These are phyloP conservation scores for Gossypium bickii DNA, from an alignment of 345 rosid genomes.

Conservation along the genomic window DNA sequence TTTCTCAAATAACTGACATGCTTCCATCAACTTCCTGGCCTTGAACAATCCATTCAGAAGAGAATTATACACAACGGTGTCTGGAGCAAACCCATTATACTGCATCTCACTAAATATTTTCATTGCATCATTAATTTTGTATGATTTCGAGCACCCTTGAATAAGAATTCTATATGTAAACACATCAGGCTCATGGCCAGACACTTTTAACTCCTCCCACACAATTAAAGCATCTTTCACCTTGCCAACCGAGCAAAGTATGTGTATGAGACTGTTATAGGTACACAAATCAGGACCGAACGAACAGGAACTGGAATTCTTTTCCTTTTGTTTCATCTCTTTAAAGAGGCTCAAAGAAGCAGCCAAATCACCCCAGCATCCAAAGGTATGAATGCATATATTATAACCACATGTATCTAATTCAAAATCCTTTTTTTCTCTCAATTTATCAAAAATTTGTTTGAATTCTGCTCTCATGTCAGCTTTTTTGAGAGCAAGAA, in stretches of 20 bases:
- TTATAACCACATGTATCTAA: constrained; percentile 71
- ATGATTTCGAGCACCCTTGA: constrained; percentile 76
- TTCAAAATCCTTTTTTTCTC: constrained; percentile 38
- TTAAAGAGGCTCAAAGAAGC: constrained; percentile 61
- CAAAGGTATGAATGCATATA: constrained; percentile 80
- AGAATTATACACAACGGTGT: constrained; percentile 60
- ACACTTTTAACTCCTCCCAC: constrained; percentile 70
- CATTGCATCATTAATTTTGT: constrained; percentile 61
- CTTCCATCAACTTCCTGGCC: constrained; percentile 75
- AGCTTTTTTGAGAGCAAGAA: constrained; percentile 59
- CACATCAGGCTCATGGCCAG: constrained; percentile 83
- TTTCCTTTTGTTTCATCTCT: constrained; percentile 67
- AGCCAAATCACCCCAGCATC: constrained; percentile 74
- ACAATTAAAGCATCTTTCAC: constrained; percentile 67
- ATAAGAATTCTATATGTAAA: constrained; percentile 62
- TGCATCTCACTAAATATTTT: constrained; percentile 69
- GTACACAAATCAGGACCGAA: constrained; percentile 43
- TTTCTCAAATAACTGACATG: constrained; percentile 77
- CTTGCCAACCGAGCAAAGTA: constrained; percentile 66
- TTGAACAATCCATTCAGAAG: constrained; percentile 74
- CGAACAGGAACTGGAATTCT: constrained; percentile 27
- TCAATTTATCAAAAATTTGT: constrained; percentile 41
- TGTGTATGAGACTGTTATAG: constrained; percentile 78
- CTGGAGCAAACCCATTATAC: constrained; percentile 58
- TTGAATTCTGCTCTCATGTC: constrained; percentile 58